Base-by-base conservation (phyloP, 2,329 filamentous ascomycete genomes). In the Ophiostoma angusticollis region DNA sequence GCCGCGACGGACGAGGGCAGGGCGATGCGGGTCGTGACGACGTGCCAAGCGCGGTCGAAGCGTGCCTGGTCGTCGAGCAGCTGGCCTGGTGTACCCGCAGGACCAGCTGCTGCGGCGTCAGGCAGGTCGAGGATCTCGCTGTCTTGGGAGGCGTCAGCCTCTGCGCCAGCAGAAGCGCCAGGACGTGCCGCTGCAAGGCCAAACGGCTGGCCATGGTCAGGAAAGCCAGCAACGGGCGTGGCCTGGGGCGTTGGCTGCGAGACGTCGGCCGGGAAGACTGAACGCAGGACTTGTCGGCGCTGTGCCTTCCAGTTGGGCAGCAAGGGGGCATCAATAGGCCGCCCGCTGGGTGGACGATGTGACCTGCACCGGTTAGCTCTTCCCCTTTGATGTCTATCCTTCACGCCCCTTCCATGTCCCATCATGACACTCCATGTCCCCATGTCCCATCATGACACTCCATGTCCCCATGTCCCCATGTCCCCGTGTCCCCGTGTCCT, bases 1-100 rank as follows among this genome's bases (percentile, higher is more conserved):
- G 60, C 63, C 2, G 70, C 59, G 31, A 71, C 68, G 9, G 69
- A 70, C n/a, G 64, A 55, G 8, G 73, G 70, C 17, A 80, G 60
- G 33, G 65, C 63, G 32, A 80, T 69, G 24, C 61, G 62, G 22
- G 69, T 63, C 13, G 74, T 78, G 44, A 78, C 73, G 21, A 63
- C 58, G 51, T 75, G 70, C 76, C 76, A 80, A 42, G 74, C 72
- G 45, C 68, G 61, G 51, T 78, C 72, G 64, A 68, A 77, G 45
- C 63, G 64, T 39, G 66, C 61, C 55, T 78, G 74, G 46, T 75
- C 65, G 43, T 60, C 57, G 36, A 58, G 53, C 41, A n/a, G n/a
- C n/a, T n/a, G n/a, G n/a, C n/a, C n/a, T n/a, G n/a, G n/a, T n/a
- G n/a, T n/a, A n/a, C n/a, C n/a, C n/a, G n/a, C n/a, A n/a, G n/a